Percentiles rank a stretch among this genome's conserved stretches.
These are phyloP conservation scores for Mikania micrantha DNA, from an alignment of 129 eudicot genomes.

Conservation along the genomic window DNA sequence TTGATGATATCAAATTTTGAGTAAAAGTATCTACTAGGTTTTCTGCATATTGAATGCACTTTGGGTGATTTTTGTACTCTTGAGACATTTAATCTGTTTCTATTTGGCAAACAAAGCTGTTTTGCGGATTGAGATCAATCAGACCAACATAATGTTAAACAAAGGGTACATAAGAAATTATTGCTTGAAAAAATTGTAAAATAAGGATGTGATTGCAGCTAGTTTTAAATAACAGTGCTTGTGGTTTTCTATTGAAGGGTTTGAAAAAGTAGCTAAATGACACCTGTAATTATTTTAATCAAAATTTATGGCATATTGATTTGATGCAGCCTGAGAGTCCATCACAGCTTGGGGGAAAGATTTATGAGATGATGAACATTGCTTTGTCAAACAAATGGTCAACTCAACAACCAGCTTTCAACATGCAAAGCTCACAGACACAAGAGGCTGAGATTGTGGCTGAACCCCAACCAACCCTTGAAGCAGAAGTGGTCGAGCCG, in stretches of 20 bases:
- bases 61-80: background rate
- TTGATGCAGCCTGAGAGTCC: constrained; percentile 91
- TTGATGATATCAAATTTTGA: background rate
- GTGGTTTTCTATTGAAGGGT: background rate
- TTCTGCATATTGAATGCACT: background rate
- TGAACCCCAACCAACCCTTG: constrained; percentile 40
- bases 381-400: constrained; percentile 83
- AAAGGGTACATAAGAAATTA: background rate
- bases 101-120: background rate
- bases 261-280: background rate
- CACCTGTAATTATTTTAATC: background rate
- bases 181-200: background rate
- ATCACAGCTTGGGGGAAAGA: constrained; percentile 82
- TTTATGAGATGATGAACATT: constrained; percentile 90
- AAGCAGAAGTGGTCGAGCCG: constrained; percentile 70
- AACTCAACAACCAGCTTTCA: constrained; percentile 35
- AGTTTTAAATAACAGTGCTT: no score
- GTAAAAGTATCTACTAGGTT: background rate
- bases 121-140: background rate
- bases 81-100: background rate
- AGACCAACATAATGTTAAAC: background rate
- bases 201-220: background rate
- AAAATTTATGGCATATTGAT: background rate
- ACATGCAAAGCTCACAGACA: constrained; percentile 18
- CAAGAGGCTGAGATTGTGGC: constrained; percentile 38